Evolutionary conservation across 306 rosid species (phyloP), one percentile per base, ranked within the genome.

Genomic region (Cotoneaster glaucophyllus): DNA sequence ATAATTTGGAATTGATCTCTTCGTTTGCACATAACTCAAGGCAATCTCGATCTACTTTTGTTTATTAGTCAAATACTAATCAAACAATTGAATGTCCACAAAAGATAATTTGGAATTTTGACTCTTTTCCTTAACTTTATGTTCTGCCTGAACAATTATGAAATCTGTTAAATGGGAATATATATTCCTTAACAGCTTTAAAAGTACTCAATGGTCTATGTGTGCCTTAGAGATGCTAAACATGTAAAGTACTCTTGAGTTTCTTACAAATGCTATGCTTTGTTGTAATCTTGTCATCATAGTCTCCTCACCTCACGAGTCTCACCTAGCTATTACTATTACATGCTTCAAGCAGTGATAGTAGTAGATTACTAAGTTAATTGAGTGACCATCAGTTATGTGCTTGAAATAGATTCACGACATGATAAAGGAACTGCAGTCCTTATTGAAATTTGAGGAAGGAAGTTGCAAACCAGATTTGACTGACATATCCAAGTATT

Each of bases 401-500:
- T 70, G 62, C 74, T 62, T 79, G 52, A 65, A 77, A 64, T 82
- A 95, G 99, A 85, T 95, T 83, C 89, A 86, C 73, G 88, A 84
- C 66, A 84, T 89, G 83, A 82, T 92, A 81, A 83, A 81, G 81
- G 82, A 70, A 73, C 77, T 95, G 86, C 93, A 82, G 77, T 82
- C 90, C 63, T 77, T 82, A 29, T 62, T 74, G 34, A 84, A 80
- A 74, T 66, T 79, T 76, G 91, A 88, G 57, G 89, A 82, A 31
- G 88, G 81, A 76, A 85, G 80, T 73, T 43, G 77, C 52, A 86
- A 80, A 78, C 88, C 83, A 82, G 84, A 81, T 74, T 71, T 88
- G 64, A 74, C 80, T 71, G 93, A 79, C 68, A 76, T 77, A 72
- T 68, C 85, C 87, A 87, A 82, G 97, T 92, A 90, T 74, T 50